Conservation (phyloP, 805 yeast species). For the Cyberlindnera sargentensis region DNA sequence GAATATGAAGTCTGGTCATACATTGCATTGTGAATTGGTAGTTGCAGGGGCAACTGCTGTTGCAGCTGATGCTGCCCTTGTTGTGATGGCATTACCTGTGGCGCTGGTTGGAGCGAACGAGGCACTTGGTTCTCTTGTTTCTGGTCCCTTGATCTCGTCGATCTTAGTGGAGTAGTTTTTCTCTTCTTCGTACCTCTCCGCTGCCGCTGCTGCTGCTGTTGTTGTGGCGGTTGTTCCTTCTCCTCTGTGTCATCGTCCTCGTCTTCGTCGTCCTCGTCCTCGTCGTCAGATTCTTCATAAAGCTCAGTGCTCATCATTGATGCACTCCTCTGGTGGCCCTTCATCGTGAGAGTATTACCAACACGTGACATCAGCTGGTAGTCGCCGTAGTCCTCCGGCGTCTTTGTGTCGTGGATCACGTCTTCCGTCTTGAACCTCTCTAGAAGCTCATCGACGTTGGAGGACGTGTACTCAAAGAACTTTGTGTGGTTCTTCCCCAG, state of each 20-base stretch:
- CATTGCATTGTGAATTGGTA: background rate
- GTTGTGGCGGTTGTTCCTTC: background rate
- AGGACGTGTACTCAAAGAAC: conserved; percentile 78
- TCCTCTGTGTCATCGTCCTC: conserved; percentile 7
- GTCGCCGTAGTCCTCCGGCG: conserved; percentile 62
- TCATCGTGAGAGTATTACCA: background rate
- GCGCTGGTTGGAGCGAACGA: background rate
- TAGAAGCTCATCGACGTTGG: conserved; percentile 48
- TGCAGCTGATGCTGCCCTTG: conserved; percentile 1
- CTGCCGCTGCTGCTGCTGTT: background rate
- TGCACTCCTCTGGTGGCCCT: background rate
- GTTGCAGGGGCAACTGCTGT: background rate
- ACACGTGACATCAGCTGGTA: conserved; percentile 29
- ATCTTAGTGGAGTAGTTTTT: background rate
- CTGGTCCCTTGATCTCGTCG: conserved; percentile 5
- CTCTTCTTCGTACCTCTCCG: conserved; percentile 1
- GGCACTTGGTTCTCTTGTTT: conserved; percentile 1
- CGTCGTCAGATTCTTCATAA: conserved; percentile 16
- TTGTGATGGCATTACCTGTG: background rate
- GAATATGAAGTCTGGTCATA: background rate
- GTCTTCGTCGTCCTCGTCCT: conserved; percentile 12
- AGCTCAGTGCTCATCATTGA: conserved; percentile 2
- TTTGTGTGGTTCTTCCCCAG: conserved; percentile 71
- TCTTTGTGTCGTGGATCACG: conserved; percentile 48
- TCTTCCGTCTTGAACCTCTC: conserved; percentile 29